Base-by-base conservation (phyloP, 306 rosid species). In the Prunus salicina region DNA sequence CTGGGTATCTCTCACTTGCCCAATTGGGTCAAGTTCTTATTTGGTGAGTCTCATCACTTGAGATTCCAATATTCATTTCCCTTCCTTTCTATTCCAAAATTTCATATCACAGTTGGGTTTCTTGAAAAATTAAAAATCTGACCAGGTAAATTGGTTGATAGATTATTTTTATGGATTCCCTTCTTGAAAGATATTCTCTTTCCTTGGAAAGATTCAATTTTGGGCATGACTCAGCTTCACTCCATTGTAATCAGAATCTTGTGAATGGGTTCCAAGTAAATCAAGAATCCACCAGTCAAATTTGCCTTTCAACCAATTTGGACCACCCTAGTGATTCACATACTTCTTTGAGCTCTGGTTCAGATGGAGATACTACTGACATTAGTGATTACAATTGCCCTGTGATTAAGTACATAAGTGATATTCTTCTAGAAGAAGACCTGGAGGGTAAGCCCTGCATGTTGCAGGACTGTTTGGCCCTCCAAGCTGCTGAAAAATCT, bases 371-470 rank as follows among this genome's bases (percentile, higher is more conserved):
- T 69, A 14, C 73, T 63, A 0, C 62, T 1, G 88, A 78, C 4
- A 2, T 5, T 41, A 80, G 43, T 3, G 88, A 84, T 5, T 80
- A 67, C 34, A 82, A 87, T 73, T 79, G 28, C 6, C 64, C 79
- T 32, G 67, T 53, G 55, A 76, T 82, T 38, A 82, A 82, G 82
- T 77, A 64, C 72, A 72, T 82, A 14, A 60, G 55, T 56, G 82
- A 82, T 71, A 73, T 72, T 69, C 85, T 82, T 27, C 47, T 82
- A 57, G 85, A 82, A 51, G 85, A 82, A 57, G 82, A 82, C 16
- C 19, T 77, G 61, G 82, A 82, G 58, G 43, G 69, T 52, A 72
- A 64, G 47, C 74, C 86, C 47, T 64, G 75, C 49, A 78, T 61
- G 71, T 16, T 72, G 25, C 66, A 71, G 20, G 81, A 76, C 74